These are phyloP conservation scores for Torulaspora microellipsoides DNA, from an alignment of 805 yeast genomes.

Conservation along the genomic window DNA sequence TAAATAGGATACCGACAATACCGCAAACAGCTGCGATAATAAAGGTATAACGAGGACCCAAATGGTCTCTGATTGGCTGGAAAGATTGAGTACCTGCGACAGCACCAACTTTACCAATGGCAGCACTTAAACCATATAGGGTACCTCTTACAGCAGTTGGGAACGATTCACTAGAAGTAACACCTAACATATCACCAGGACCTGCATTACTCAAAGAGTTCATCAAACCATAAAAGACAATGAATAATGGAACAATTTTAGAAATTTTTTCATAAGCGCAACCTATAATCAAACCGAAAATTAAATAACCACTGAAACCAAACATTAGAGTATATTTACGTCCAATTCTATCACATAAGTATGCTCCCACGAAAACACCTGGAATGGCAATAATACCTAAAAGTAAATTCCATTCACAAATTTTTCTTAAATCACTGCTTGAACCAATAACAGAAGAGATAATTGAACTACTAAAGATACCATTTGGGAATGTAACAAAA, in stretches of 20 bases:
- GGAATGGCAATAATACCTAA: conserved; percentile 65
- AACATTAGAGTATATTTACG: conserved; percentile 65
- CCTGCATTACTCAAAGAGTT: conserved; percentile 69
- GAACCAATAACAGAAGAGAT: conserved; percentile 48
- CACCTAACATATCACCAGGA: conserved; percentile 74
- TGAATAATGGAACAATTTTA: conserved; percentile 57
- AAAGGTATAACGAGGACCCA: conserved; percentile 72
- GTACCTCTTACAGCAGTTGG: conserved; percentile 80
- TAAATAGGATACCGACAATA: conserved; percentile 53
- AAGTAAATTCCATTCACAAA: conserved; percentile 71
- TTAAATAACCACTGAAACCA: conserved; percentile 67
- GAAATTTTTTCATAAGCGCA: conserved; percentile 53
- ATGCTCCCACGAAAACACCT: conserved; percentile 69
- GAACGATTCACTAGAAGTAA: conserved; percentile 59
- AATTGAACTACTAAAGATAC: conserved; percentile 60
- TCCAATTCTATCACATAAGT: conserved; percentile 58
- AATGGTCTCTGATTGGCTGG: conserved; percentile 39
- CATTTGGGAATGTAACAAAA: conserved; percentile 77
- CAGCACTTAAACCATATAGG: conserved; percentile 70
- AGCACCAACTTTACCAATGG: conserved; percentile 82
- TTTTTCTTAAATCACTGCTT: conserved; percentile 43
- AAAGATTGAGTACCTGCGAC: conserved; percentile 73
- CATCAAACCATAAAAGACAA: conserved; percentile 70
- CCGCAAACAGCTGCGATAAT: conserved; percentile 76
- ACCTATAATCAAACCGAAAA: conserved; percentile 69